These are phyloP conservation scores for Coemansia sp. DNA, from an alignment of 192 early-diverging fungal genomes.

Conservation along the genomic window DNA sequence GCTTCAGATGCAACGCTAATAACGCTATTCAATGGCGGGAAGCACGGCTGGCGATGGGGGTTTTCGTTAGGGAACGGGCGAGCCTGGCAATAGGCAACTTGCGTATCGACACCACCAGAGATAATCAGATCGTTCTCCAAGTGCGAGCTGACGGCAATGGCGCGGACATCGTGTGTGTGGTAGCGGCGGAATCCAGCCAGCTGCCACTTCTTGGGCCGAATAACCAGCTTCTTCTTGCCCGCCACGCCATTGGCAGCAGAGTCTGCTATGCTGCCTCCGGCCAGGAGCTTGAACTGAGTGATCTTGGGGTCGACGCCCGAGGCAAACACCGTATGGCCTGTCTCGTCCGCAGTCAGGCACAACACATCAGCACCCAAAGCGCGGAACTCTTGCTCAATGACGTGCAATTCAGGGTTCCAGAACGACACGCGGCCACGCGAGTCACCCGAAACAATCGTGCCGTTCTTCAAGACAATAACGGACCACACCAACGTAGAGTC, in stretches of 20 bases:
- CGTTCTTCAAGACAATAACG: constrained; percentile 65
- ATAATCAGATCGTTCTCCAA: constrained; percentile 71
- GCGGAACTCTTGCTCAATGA: constrained; percentile 69
- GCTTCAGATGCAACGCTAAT: constrained; percentile 66
- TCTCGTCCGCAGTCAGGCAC: constrained; percentile 67
- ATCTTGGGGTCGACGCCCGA: constrained; percentile 92
- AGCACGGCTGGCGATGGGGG: constrained; percentile 65
- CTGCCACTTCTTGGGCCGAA: constrained; percentile 65
- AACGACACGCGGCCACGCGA: constrained; percentile 90
- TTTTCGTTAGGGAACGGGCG: constrained; percentile 64
- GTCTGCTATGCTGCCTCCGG: constrained; percentile 30
- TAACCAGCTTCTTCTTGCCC: neutral
- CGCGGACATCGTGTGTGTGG: constrained; percentile 94
- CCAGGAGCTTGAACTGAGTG: constrained; percentile 63
- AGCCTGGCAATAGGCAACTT: constrained; percentile 64
- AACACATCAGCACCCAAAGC: constrained; percentile 90
- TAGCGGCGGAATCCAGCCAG: constrained; percentile 83
- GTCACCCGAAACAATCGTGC: constrained; percentile 87
- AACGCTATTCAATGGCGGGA: constrained; percentile 62
- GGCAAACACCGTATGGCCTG: constrained; percentile 78
- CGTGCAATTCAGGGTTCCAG: constrained; percentile 76
- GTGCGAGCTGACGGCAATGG: constrained; percentile 77
- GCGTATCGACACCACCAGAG: constrained; percentile 85
- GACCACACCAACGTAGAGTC: constrained; percentile 93
- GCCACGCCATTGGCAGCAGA: neutral